Percentiles rank a stretch among this genome's conserved stretches.
Conservation (phyloP, 208 protist species). For the Blechomonas ayalai region DNA sequence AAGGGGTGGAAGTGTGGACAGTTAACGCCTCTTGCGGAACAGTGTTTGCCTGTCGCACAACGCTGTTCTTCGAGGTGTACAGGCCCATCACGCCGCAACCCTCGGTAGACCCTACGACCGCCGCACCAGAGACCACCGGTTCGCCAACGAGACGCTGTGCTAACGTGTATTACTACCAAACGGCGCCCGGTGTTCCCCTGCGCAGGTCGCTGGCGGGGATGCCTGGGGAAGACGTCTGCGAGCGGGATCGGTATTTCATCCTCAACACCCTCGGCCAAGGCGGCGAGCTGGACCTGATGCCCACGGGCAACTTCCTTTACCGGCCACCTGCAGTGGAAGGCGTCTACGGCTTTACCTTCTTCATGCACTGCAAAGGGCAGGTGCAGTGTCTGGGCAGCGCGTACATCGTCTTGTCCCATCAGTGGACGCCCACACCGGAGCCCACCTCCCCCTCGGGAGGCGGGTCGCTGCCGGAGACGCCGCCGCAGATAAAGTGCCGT, state of each 20-base stretch:
- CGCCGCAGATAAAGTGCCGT: conserved; percentile 54
- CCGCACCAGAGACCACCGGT: background rate
- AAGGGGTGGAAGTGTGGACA: conserved; percentile 32
- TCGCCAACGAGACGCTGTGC: conserved; percentile 48
- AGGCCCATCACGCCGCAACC: conserved; percentile 11
- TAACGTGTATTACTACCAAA: conserved; percentile 74
- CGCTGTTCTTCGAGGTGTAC: conserved; percentile 48
- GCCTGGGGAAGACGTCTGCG: conserved; percentile 49
- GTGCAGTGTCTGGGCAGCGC: conserved; percentile 53
- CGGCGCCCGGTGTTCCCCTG: conserved; percentile 28
- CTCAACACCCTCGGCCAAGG: conserved; percentile 25
- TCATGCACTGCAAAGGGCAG: conserved; percentile 58
- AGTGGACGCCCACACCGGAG: conserved; percentile 26
- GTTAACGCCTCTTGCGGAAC: conserved; percentile 58
- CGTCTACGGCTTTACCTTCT: conserved; percentile 51
- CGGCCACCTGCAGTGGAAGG: conserved; percentile 24
- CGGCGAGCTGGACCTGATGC: conserved; percentile 38
- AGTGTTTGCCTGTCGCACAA: conserved; percentile 37
- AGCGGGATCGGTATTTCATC: conserved; percentile 65
- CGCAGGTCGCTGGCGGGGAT: conserved; percentile 53
- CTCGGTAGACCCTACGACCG: too few species aligned
- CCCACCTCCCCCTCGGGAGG: conserved; percentile 10
- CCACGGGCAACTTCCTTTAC: conserved; percentile 70
- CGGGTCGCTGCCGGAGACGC: conserved; percentile 10
- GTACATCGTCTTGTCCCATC: conserved; percentile 50